Evolutionary conservation across 345 rosid genomes (phyloP).

Genomic region (Microcos paniculata): DNA sequence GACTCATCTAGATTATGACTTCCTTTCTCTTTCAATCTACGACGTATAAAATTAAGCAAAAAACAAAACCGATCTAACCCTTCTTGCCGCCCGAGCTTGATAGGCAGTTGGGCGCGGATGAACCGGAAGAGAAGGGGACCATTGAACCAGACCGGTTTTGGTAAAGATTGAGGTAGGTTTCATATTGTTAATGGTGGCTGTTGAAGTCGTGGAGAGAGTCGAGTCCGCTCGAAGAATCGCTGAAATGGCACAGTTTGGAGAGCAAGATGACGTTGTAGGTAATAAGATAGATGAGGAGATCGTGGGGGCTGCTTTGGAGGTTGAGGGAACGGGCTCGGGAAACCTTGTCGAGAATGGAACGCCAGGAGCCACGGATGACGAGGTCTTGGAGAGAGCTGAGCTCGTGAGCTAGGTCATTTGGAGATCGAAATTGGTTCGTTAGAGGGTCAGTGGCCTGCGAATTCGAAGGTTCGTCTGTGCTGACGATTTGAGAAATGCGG

Average conservation of each 20-base stretch:
- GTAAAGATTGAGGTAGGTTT: slow-evolving; percentile 70
- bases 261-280: slow-evolving; percentile 79
- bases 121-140: slow-evolving; percentile 91
- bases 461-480: background rate
- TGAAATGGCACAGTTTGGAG: slow-evolving; percentile 76
- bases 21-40: slow-evolving; percentile 36
- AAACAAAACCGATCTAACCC: slow-evolving; percentile 75
- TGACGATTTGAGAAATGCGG: background rate
- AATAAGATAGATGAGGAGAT: slow-evolving; percentile 80
- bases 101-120: slow-evolving; percentile 69
- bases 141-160: slow-evolving; percentile 74
- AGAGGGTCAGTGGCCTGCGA: slow-evolving; percentile 41
- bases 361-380: slow-evolving; percentile 86
- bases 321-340: slow-evolving; percentile 56
- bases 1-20: slow-evolving; percentile 30
- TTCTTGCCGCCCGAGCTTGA: slow-evolving; percentile 60
- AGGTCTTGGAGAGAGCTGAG: slow-evolving; percentile 84
- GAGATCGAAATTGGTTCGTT: slow-evolving; percentile 45
- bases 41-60: slow-evolving; percentile 66
- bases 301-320: slow-evolving; percentile 71
- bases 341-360: slow-evolving; percentile 72
- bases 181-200: slow-evolving; percentile 63
- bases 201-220: slow-evolving; percentile 84
- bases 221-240: slow-evolving; percentile 70
- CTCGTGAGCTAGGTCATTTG: slow-evolving; percentile 72